Evolutionary conservation across 495 filamentous ascomycete species (phyloP), one percentile per base, ranked within the genome.

Genomic region (Acidomyces sp.): DNA sequence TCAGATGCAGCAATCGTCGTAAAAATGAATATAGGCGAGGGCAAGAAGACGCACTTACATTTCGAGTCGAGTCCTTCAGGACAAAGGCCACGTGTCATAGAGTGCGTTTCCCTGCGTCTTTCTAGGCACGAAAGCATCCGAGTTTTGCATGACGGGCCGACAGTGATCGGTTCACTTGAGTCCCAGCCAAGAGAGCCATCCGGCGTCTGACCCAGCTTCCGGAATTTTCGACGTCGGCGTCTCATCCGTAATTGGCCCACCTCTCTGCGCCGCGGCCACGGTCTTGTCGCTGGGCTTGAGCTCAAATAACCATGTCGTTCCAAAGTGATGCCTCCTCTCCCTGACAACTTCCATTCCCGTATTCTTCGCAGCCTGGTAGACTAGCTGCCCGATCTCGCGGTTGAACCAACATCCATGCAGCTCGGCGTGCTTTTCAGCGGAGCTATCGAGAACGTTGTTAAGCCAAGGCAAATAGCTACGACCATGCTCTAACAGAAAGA

Each of bases 351-450:
- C 81, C 53, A 97, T 61, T 16, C 85, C 88, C 44, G 81, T 86
- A 13, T 29, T 9, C 25, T 15, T 10, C 25, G 43, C 42, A 7
- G 43, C 48, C 46, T 86, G 73, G 48, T 69, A 60, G 27, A 95
- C 75, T 55, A 96, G 73, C 41, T 59, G 61, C 41, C 78, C 82
- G 39, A 97, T 79, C 67, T 97, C 90, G 37, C 85, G 67, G 61
- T 97, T 97, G 78, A 82, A 93, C 87, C 87, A 96, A 64, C 90
- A 97, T 6, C 92, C 90, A 68, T 85, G 85, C 36, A 73, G 69
- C 43, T 75, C 68, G 30, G 86, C 87, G 69, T 96, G 90, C 23
- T 63, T 65, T 15, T 72, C 65, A 3, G 92, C 92, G 46, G 75
- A 61, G 45, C 72, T 70, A 62, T 97, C 90, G 52, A 99, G 57